Evolutionary conservation across 2,329 filamentous ascomycete species (phyloP).

Genomic region (Stagonosporopsis tanaceti): DNA sequence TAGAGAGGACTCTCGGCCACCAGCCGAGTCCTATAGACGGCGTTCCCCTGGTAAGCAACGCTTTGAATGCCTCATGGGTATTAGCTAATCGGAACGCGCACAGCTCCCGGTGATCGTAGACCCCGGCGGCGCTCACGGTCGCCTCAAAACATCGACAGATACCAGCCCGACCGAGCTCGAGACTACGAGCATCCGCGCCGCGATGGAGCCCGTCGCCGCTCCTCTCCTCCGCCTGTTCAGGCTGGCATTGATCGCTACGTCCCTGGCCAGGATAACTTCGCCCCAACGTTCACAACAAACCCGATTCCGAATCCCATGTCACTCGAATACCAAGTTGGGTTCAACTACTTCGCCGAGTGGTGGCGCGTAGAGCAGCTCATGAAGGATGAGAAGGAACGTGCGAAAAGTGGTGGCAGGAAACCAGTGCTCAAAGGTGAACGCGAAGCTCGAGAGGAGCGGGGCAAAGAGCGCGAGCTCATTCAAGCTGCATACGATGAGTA

Average conservation of each 20-base stretch:
- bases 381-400: constrained; percentile 80
- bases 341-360: constrained; percentile 87
- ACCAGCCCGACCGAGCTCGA: constrained; percentile 74
- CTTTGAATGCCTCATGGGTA: background rate
- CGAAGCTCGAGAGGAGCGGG: constrained; percentile 75
- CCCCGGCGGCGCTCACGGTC: constrained; percentile 71
- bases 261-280: constrained; percentile 71
- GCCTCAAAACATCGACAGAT: constrained; percentile 74
- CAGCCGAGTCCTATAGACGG: constrained; percentile 57
- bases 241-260: constrained; percentile 86
- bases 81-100: constrained; percentile 14
- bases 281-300: constrained; percentile 65
- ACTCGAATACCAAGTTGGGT: constrained; percentile 81
- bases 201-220: constrained; percentile 68
- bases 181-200: constrained; percentile 71
- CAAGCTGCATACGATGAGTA: constrained; percentile 73
- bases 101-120: constrained; percentile 42
- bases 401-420: constrained; percentile 72
- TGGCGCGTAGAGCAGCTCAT: constrained; percentile 84
- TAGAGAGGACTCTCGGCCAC: constrained; percentile 65
- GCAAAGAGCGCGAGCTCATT: constrained; percentile 80
- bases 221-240: constrained; percentile 66
- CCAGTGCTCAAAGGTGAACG: constrained; percentile 70
- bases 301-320: constrained; percentile 76
- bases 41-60: constrained; percentile 72